A percentile compares a stretch with the other conserved stretches of the same genome.
These are phyloP conservation scores for Pleoardoris graminearum DNA, from an alignment of 2,329 filamentous ascomycete species.

Conservation along the genomic window DNA sequence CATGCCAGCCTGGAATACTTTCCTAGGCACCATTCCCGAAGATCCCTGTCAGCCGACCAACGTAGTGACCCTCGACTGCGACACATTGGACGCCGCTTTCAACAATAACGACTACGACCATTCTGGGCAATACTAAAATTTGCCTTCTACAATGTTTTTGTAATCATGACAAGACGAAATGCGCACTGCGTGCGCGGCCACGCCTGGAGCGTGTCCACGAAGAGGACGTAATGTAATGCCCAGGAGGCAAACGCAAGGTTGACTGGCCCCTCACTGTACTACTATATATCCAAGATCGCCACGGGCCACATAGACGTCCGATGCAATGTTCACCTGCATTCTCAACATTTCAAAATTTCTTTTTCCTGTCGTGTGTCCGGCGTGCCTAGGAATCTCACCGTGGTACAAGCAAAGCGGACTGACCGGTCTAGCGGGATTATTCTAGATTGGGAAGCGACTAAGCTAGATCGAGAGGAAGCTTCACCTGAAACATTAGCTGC, in stretches of 20 bases:
- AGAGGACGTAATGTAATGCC: conserved; percentile 6
- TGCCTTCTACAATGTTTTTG: not conserved
- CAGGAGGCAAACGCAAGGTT: too few species aligned
- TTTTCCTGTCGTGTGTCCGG: not conserved
- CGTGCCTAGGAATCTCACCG: not conserved
- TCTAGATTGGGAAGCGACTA: not conserved
- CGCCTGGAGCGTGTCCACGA: conserved; percentile 8
- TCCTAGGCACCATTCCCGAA: conserved; percentile 16
- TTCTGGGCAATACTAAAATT: not conserved
- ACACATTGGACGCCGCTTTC: conserved; percentile 3
- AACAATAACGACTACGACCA: not conserved
- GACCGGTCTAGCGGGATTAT: conserved; percentile 1
- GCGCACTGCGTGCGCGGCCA: conserved; percentile 5
- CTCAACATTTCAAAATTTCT: not conserved
- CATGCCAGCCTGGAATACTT: not conserved
- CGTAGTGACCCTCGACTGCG: conserved; percentile 5
- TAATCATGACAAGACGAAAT: not conserved
- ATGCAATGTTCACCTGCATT: not conserved
- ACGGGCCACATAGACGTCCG: not conserved
- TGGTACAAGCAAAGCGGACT: not conserved
- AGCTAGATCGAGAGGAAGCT: not conserved
- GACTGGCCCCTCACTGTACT: conserved; percentile 1
- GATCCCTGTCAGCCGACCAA: conserved; percentile 10
- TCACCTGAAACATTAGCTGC: conserved; percentile 14
- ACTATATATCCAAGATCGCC: not conserved